Evolutionary conservation across 176 grass and related monocot species (phyloP).

Genomic region (Miscanthus lutarioriparius): DNA sequence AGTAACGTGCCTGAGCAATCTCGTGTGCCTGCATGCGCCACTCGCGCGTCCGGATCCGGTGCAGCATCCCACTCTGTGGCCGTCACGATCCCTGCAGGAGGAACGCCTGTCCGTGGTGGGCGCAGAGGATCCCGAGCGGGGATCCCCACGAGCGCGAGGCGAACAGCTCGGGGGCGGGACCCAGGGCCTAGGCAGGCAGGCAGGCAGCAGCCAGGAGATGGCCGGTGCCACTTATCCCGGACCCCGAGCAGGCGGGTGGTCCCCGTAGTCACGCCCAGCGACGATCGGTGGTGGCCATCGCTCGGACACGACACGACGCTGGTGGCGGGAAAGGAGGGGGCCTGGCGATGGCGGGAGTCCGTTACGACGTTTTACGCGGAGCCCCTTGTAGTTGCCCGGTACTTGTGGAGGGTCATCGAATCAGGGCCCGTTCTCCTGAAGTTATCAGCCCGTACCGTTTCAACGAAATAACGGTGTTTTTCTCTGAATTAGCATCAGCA

Average conservation of each 20-base stretch:
- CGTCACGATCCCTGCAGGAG: no score
- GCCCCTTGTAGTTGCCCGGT: neutral
- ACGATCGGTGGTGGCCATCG: neutral
- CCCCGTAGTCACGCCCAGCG: neutral
- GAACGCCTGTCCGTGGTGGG: neutral
- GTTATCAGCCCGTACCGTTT: no score
- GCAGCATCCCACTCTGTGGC: neutral
- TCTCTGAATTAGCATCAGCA: no score
- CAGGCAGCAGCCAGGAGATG: neutral
- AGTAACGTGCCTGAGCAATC: neutral
- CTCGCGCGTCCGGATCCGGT: neutral
- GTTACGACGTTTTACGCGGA: neutral
- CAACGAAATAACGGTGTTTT: no score
- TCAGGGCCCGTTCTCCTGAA: no score
- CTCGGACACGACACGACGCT: neutral
- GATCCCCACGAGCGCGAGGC: neutral
- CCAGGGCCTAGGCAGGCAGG: no score
- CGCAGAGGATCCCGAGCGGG: slow-evolving; percentile 17
- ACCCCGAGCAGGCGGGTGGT: no score
- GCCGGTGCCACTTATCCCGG: slow-evolving; percentile 30
- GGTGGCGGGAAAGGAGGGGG: neutral
- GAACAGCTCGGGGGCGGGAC: no score
- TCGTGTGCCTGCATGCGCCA: neutral
- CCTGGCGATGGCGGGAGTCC: neutral
- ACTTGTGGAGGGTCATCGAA: neutral